Conservation (phyloP, 805 yeast species). For the Lachancea cidri region DNA sequence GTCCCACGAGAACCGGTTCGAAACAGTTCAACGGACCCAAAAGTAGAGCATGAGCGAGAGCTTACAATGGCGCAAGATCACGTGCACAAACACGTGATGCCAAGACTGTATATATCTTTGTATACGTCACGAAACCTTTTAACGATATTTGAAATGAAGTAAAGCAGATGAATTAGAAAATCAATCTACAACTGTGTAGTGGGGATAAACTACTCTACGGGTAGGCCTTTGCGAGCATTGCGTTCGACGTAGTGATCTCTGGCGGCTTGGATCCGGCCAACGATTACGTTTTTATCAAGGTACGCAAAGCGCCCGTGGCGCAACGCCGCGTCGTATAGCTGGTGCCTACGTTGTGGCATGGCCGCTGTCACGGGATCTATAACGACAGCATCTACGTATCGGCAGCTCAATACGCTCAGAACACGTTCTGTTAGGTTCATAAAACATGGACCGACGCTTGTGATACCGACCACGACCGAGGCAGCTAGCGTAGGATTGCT, state of each 20-base stretch:
- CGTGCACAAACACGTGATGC: slow-evolving; percentile 4
- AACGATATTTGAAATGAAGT: too few relatives aligned
- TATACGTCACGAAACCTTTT: slow-evolving; percentile 16
- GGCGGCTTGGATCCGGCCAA: slow-evolving; percentile 65
- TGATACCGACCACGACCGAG: slow-evolving; percentile 53
- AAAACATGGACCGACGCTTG: slow-evolving; percentile 68
- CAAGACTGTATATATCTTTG: not conserved
- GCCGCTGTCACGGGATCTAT: slow-evolving; percentile 32
- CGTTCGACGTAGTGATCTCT: slow-evolving; percentile 75
- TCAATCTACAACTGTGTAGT: too few relatives aligned
- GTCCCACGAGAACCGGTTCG: slow-evolving; percentile 39
- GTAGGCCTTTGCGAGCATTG: slow-evolving; percentile 77
- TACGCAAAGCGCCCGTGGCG: slow-evolving; percentile 57
- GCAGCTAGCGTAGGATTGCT: too few relatives aligned
- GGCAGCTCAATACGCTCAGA: slow-evolving; percentile 82
- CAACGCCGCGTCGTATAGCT: slow-evolving; percentile 38
- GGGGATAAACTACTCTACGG: not conserved
- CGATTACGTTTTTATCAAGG: slow-evolving; percentile 66
- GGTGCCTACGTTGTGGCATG: slow-evolving; percentile 7
- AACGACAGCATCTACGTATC: slow-evolving; percentile 73
- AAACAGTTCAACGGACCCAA: slow-evolving; percentile 23
- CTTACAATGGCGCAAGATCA: not conserved
- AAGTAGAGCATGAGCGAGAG: not conserved
- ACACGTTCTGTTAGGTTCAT: slow-evolving; percentile 87
- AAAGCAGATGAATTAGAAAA: too few relatives aligned